Conservation (phyloP, 345 rosid species). For the Corchorus olitorius region DNA sequence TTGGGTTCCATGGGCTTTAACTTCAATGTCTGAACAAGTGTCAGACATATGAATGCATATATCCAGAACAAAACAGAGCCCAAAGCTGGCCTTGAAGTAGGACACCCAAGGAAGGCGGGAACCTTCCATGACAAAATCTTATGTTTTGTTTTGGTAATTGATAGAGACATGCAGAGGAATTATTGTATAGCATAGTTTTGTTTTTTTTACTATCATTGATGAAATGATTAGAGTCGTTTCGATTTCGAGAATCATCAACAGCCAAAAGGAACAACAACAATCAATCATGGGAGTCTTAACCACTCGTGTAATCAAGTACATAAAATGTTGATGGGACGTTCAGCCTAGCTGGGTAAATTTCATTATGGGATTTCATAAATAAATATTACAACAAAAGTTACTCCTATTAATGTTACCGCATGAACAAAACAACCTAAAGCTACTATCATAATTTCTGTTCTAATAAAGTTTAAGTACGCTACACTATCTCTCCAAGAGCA, state of each 20-base stretch:
- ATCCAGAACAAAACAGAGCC: neutral
- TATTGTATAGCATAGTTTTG: neutral
- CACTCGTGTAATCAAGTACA: neutral
- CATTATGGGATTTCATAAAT: neutral
- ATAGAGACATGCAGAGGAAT: no score
- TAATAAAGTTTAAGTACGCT: neutral
- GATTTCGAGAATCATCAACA: neutral
- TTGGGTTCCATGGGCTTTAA: neutral
- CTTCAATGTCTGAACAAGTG: neutral
- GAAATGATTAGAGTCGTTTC: neutral
- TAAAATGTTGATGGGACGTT: neutral
- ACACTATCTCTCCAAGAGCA: constrained; percentile 79
- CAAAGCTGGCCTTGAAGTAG: neutral
- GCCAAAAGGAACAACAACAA: neutral
- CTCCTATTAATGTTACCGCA: neutral
- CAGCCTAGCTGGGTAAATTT: neutral
- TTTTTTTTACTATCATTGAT: neutral
- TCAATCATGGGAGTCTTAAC: neutral
- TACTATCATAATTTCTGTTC: neutral
- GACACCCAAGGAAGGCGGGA: neutral
- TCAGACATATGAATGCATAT: neutral
- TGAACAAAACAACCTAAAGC: neutral
- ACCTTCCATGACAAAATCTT: no score
- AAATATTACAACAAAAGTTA: neutral
- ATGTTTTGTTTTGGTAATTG: no score